phyloP scores from a whole-genome alignment of 345 rosid species.

The rapeseed (Brassica napus) region DNA sequence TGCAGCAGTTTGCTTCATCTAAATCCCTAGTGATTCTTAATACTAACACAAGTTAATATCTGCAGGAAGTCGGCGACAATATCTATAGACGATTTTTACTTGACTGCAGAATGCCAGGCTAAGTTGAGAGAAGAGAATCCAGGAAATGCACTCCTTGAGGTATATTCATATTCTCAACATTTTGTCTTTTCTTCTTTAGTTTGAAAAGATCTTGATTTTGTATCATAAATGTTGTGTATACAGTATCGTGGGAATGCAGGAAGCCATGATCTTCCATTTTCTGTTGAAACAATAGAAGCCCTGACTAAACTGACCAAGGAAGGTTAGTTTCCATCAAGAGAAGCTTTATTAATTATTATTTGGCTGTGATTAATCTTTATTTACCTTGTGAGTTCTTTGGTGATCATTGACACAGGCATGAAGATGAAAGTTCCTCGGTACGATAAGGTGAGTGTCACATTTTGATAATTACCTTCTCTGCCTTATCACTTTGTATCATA shows the following conservation, averaged over 20 bases:
- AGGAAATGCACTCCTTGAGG: slow-evolving; percentile 89
- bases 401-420: slow-evolving; percentile 55
- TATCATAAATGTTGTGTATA: neutral
- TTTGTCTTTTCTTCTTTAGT: neutral
- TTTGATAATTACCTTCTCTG: neutral
- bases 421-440: slow-evolving; percentile 96
- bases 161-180: slow-evolving; percentile 24
- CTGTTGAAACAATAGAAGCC: slow-evolving; percentile 64
- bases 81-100: slow-evolving; percentile 93
- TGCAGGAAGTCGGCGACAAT: slow-evolving; percentile 80
- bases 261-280: slow-evolving; percentile 90
- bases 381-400: slow-evolving; percentile 7
- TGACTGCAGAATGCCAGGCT: slow-evolving; percentile 86
- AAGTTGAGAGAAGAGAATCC: slow-evolving; percentile 68
- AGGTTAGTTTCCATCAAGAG: slow-evolving; percentile 48
- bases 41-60: slow-evolving; percentile 16
- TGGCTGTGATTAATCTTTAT: slow-evolving; percentile 7
- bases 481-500: slow-evolving; percentile 2
- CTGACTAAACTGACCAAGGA: slow-evolving; percentile 65
- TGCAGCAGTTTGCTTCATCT: neutral
- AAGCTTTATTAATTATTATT: neutral
- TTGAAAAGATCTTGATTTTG: too few relatives aligned
- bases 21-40: neutral
- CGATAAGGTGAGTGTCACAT: slow-evolving; percentile 61
- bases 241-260: slow-evolving; percentile 97